These are phyloP conservation scores for Chaetomiaceae sp. DNA, from an alignment of 2,329 filamentous ascomycete genomes.

Conservation along the genomic window DNA sequence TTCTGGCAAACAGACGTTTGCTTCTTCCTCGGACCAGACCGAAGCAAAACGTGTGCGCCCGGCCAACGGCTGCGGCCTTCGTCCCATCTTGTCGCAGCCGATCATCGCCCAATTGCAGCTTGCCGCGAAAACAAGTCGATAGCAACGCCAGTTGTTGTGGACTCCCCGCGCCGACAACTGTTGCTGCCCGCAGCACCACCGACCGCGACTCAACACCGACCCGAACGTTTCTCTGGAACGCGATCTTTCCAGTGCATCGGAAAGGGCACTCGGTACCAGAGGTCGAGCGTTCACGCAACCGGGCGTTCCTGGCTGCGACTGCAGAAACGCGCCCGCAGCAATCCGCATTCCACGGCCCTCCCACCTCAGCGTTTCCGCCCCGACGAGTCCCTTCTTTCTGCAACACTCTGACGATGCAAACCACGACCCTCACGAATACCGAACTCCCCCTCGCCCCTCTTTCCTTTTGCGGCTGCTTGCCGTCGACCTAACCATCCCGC, in stretches of 20 bases:
- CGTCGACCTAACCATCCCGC: constrained; percentile 30
- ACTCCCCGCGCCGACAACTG: neutral
- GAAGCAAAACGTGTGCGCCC: neutral
- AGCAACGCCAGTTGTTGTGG: constrained; percentile 7
- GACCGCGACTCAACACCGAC: constrained; percentile 5
- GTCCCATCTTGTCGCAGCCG: constrained; percentile 6
- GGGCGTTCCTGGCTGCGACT: constrained; percentile 5
- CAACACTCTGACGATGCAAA: constrained; percentile 39
- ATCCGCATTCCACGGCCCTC: constrained; percentile 21
- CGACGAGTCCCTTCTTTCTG: constrained; percentile 9
- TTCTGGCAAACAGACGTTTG: constrained; percentile 8
- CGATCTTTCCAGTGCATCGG: neutral
- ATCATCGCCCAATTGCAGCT: constrained; percentile 12
- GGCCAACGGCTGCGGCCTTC: constrained; percentile 6
- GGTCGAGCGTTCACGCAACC: neutral
- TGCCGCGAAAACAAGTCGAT: neutral
- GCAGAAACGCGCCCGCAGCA: constrained; percentile 24
- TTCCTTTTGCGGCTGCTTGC: constrained; percentile 30
- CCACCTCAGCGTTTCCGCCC: constrained; percentile 9
- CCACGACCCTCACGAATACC: constrained; percentile 31
- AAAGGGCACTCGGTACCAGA: neutral
- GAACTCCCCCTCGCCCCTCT: constrained; percentile 31
- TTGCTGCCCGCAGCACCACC: constrained; percentile 9
- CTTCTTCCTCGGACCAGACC: constrained; percentile 6
- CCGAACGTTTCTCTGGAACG: neutral